A percentile compares a stretch with the other conserved stretches of the same genome.
These are phyloP conservation scores for Pseudogymnoascus verrucosus DNA, from an alignment of 2,329 filamentous ascomycete species.

Conservation along the genomic window DNA sequence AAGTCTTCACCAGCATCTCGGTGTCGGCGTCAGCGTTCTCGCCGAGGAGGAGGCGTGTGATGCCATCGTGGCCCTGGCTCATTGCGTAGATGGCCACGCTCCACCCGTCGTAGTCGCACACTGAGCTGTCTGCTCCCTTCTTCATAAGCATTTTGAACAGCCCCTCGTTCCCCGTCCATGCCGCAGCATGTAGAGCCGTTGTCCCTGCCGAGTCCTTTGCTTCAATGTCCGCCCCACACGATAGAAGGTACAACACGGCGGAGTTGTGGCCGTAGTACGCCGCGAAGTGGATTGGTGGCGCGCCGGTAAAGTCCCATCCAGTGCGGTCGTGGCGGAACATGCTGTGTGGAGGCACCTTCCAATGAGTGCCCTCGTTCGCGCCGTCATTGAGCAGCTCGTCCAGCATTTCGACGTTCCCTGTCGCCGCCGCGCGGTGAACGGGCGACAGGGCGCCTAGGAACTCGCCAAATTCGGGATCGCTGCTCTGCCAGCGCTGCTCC, in stretches of 20 bases:
- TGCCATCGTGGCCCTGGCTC: slow-evolving; percentile 1
- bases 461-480: not conserved
- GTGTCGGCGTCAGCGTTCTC: not conserved
- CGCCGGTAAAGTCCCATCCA: not conserved
- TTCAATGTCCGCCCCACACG: not conserved
- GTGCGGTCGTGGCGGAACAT: not conserved
- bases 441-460: not conserved
- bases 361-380: not conserved
- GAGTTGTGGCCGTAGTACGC: not conserved
- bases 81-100: slow-evolving; percentile 1
- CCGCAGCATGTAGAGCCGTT: not conserved
- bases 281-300: not conserved
- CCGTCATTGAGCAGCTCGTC: not conserved
- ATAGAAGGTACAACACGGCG: not conserved
- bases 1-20: not conserved
- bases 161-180: not conserved
- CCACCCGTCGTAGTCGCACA: not conserved
- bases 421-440: not conserved
- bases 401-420: not conserved
- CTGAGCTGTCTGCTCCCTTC: not conserved
- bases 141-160: slow-evolving; percentile 1
- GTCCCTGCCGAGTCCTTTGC: not conserved
- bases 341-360: not conserved
- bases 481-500: not conserved
- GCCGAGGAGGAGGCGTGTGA: not conserved